Conservation (phyloP, 1,284 basidiomycete genomes). For the Boletus sp. region DNA sequence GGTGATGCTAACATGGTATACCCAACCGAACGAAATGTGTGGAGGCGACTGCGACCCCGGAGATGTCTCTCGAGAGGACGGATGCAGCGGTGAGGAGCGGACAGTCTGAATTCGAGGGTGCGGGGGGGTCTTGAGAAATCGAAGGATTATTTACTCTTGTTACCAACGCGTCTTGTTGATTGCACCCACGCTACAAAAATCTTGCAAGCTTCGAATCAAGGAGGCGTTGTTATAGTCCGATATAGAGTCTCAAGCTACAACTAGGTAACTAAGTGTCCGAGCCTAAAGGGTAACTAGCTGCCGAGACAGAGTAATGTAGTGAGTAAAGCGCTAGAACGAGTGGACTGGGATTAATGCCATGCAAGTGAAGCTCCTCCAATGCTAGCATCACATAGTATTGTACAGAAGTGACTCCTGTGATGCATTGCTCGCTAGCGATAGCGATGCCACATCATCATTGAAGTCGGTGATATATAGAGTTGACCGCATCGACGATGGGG, state of each 20-base stretch:
- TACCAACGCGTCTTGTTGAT: constrained; percentile 22
- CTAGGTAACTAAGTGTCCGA: constrained; percentile 8
- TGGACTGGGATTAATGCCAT: constrained; percentile 1
- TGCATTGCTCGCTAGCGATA: constrained; percentile 7
- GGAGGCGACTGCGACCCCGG: constrained; percentile 3
- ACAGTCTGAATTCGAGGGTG: constrained; percentile 11
- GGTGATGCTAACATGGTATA: constrained; percentile 60
- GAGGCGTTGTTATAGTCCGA: background rate
- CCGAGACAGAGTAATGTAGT: background rate
- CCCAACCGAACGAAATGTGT: constrained; percentile 8
- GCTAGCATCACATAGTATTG: constrained; percentile 14
- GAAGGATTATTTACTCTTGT: constrained; percentile 30
- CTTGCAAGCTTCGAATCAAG: background rate
- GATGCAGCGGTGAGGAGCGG: constrained; percentile 6
- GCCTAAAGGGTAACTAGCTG: constrained; percentile 2
- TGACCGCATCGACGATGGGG: constrained; percentile 28
- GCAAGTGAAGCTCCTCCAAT: constrained; percentile 1
- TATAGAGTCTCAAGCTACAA: background rate
- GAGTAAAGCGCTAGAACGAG: constrained; percentile 9
- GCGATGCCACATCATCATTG: constrained; percentile 5
- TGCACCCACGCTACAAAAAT: background rate
- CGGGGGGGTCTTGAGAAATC: constrained; percentile 11
- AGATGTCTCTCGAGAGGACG: constrained; percentile 3
- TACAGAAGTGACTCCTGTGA: constrained; percentile 16
- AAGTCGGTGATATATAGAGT: constrained; percentile 10